Conservation (phyloP, 352 stramenopile genomes). For the Phytopythium helicoides region DNA sequence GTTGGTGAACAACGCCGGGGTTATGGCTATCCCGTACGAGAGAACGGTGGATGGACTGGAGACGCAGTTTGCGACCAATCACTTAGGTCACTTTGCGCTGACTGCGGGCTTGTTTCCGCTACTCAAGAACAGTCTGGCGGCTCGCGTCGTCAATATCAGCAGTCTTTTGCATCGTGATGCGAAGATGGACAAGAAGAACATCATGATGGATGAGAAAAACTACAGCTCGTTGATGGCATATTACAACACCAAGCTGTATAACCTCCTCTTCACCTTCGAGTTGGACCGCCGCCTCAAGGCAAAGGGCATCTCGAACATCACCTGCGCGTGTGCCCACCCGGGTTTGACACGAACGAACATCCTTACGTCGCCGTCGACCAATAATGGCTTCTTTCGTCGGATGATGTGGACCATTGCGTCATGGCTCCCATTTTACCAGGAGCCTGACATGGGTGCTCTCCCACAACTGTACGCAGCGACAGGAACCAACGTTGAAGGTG, state of each 20-base stretch:
- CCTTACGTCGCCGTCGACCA: constrained; percentile 7
- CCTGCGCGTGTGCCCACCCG: constrained; percentile 2
- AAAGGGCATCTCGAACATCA: constrained; percentile 1
- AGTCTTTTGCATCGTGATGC: constrained; percentile 23
- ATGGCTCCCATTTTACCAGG: constrained; percentile 19
- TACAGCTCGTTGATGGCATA: constrained; percentile 17
- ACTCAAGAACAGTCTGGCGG: constrained; percentile 11
- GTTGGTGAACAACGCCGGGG: too few species aligned
- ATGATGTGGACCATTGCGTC: constrained; percentile 10
- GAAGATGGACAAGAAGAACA: constrained; percentile 9
- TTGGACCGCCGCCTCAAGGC: too few species aligned
- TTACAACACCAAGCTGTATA: too few species aligned
- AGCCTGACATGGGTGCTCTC: constrained; percentile 9
- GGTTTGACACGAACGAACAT: constrained; percentile 4
- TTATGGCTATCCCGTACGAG: constrained; percentile 28
- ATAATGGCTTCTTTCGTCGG: constrained; percentile 11
- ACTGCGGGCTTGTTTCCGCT: constrained; percentile 24
- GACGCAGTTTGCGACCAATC: constrained; percentile 50
- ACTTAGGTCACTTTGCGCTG: constrained; percentile 47
- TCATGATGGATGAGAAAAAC: constrained; percentile 16
- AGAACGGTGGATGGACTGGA: constrained; percentile 29
- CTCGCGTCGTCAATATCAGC: constrained; percentile 25
- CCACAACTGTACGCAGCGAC: constrained; percentile 9
- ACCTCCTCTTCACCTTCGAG: too few species aligned
- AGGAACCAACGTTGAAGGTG: too few species aligned